Evolutionary conservation across 345 rosid genomes (phyloP).

Genomic region (Populus davidiana): DNA sequence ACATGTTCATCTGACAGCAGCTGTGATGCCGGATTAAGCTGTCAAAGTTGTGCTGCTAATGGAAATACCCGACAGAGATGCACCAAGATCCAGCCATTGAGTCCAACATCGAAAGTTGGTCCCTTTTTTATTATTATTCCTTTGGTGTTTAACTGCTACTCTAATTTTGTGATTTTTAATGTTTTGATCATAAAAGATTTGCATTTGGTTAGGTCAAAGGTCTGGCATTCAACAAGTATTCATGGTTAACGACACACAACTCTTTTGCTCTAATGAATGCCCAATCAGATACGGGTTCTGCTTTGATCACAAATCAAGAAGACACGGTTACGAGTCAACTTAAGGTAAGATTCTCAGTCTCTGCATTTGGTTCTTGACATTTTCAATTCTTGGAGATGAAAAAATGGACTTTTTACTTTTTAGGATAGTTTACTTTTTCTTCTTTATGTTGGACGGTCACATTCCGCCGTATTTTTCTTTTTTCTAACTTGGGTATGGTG

Average conservation of each 20-base stretch:
- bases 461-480: neutral
- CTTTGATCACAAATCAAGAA: slow-evolving; percentile 59
- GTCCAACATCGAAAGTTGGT: slow-evolving; percentile 69
- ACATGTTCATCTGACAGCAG: slow-evolving; percentile 55
- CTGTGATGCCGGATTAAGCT: slow-evolving; percentile 77
- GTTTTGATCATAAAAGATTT: neutral
- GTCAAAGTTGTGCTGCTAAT: slow-evolving; percentile 62
- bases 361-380: slow-evolving; percentile 5
- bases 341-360: slow-evolving; percentile 39
- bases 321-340: slow-evolving; percentile 80
- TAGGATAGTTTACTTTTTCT: neutral
- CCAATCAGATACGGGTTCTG: slow-evolving; percentile 45
- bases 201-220: slow-evolving; percentile 62
- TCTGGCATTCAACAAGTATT: slow-evolving; percentile 77
- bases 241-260: slow-evolving; percentile 94
- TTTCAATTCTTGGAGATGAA: neutral
- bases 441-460: neutral
- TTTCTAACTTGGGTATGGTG: neutral
- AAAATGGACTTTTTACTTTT: neutral
- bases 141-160: neutral
- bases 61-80: slow-evolving; percentile 83
- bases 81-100: slow-evolving; percentile 60
- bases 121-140: neutral
- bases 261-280: slow-evolving; percentile 54
- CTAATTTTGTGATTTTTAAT: neutral